Base-by-base conservation (phyloP, 352 stramenopile genomes). In the Globisporangium camurandrum region DNA sequence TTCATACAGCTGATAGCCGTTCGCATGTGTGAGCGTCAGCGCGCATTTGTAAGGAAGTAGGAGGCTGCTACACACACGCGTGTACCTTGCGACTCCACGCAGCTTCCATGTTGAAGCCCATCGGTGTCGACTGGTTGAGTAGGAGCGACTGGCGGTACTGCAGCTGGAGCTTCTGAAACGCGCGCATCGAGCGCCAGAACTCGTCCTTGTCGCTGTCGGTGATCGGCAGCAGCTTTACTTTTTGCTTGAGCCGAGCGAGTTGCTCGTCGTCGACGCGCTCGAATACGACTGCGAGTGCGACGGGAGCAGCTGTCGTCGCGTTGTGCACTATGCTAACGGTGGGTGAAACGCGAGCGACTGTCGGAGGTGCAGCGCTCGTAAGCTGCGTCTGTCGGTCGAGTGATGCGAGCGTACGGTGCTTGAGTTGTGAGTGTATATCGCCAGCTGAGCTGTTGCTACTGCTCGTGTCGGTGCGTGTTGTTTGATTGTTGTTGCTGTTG, bases 61-160 rank as follows among this genome's bases (percentile, higher is more conserved):
- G n/a, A n/a, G n/a, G n/a, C n/a, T n/a, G n/a, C n/a, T n/a, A n/a
- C n/a, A n/a, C n/a, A n/a, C n/a, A n/a, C n/a, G n/a, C n/a, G n/a
- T n/a, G n/a, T 48, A 85, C 73, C 61, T 64, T 54, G 61, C 51
- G 66, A 34, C 72, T 72, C 51, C 75, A 83, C 27, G 73, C 70
- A 27, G 73, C 64, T 54, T 81, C 61, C 56, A 73, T 70, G 47
- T 85, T 85, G 45, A 81, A 85, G 0, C 66, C 64, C 49, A 85
- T 71, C 1, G 65, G 64, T 19, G 68, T 77, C 4, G 63, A 55
- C 26, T 71, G 61, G 20, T 67, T 64, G 31, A 50, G 51, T 23
- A 67, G 41, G 8, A 76, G 12, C 2, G 61, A 61, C 24, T 43
- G 57, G 16, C 52, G 52, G 38, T 75, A 62, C 14, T 71, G 51